phyloP scores from a whole-genome alignment of 2,329 filamentous ascomycete species.

The Diaporthe helianthi region DNA sequence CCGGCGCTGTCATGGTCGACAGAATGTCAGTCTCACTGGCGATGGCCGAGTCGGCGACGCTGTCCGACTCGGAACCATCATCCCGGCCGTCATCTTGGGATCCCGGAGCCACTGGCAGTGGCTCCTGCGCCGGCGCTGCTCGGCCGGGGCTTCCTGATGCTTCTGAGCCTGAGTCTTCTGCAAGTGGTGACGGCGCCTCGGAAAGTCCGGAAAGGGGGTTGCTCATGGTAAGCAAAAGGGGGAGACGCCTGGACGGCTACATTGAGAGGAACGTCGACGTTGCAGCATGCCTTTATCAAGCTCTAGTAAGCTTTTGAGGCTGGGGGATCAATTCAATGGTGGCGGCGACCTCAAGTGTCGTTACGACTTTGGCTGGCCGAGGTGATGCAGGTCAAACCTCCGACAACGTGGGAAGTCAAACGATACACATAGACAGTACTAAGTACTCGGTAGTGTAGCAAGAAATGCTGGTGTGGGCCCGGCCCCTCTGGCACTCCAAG shows the following conservation, averaged over 20 bases:
- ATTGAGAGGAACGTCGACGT: not conserved
- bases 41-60: constrained; percentile 32
- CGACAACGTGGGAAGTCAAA: constrained; percentile 19
- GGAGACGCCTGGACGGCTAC: not conserved
- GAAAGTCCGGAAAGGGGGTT: not conserved
- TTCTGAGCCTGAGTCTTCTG: constrained; percentile 1
- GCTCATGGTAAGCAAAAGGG: constrained; percentile 17
- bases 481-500: constrained; percentile 14
- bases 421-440: constrained; percentile 16
- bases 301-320: constrained; percentile 12
- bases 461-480: constrained; percentile 20
- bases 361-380: not conserved
- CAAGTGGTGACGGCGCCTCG: constrained; percentile 14
- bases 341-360: not conserved
- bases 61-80: constrained; percentile 3
- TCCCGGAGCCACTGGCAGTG: not conserved
- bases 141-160: constrained; percentile 4
- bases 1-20: constrained; percentile 28
- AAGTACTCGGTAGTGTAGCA: no score
- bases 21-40: constrained; percentile 28
- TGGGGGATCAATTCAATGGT: no score
- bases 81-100: not conserved
- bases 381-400: constrained; percentile 5
- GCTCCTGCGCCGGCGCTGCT: not conserved
- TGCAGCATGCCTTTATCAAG: constrained; percentile 2